Base-by-base conservation (phyloP, 139 green algal genomes). In the Haematococcus lacustris region DNA sequence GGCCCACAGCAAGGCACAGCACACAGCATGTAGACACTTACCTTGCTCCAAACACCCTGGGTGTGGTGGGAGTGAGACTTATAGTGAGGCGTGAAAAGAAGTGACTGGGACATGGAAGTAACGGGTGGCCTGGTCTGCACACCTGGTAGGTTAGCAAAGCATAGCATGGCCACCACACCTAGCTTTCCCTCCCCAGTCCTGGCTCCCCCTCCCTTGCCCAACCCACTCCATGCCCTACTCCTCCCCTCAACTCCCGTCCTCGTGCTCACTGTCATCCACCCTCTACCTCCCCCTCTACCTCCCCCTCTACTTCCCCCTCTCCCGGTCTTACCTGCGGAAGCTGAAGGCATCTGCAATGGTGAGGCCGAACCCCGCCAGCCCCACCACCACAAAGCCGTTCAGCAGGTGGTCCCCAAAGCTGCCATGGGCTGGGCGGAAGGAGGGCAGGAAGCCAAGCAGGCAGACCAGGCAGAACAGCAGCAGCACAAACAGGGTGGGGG, bases 101-200 rank as follows among this genome's bases (percentile, higher is more conserved):
- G n/a, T n/a, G n/a, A n/a, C n/a, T n/a, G n/a, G n/a, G n/a, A n/a
- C n/a, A n/a, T n/a, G n/a, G n/a, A n/a, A n/a, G n/a, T n/a, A n/a
- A n/a, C n/a, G n/a, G n/a, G n/a, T n/a, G n/a, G n/a, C n/a, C 5
- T 71, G 85, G 7, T 70, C 53, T 2, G 85, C 88, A 1, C 74
- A 93, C 1, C 3, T 88, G 1, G 7, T 40, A 32, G 90, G 90
- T 21, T 82, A n/a, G n/a, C n/a, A n/a, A n/a, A n/a, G n/a, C n/a
- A n/a, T n/a, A n/a, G n/a, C n/a, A n/a, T n/a, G n/a, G n/a, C n/a
- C n/a, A n/a, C n/a, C n/a, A n/a, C n/a, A n/a, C n/a, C 47, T 57
- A 57, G 47, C 47, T 21, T 28, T 28, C 47, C 47, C 21, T 21
- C 47, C 47, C 13, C 13, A 57, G 13, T 57, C 21, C 47, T 35